Evolutionary conservation across 176 grass and related monocot species (phyloP).

Genomic region (Themeda triandra): DNA sequence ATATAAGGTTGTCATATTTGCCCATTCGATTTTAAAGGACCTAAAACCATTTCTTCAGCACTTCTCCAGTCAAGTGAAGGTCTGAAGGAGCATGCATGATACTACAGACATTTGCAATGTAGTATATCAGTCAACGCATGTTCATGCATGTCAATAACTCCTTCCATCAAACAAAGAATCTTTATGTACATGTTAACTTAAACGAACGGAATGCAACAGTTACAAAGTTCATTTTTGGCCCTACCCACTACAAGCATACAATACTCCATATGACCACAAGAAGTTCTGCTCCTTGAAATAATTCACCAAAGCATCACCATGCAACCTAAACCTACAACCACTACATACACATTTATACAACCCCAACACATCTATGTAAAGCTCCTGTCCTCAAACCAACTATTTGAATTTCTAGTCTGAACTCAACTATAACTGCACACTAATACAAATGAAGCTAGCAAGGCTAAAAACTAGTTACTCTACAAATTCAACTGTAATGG

Average conservation of each 20-base stretch:
- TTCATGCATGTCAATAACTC: background rate
- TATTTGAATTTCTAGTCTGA: background rate
- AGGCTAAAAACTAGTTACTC: background rate
- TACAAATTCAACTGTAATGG: constrained; percentile 8
- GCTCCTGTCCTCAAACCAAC: background rate
- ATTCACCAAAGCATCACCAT: background rate
- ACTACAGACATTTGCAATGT: too few species aligned
- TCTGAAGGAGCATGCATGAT: too few species aligned
- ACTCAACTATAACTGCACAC: constrained; percentile 16
- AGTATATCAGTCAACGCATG: background rate
- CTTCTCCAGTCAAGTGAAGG: too few species aligned
- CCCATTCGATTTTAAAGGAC: too few species aligned
- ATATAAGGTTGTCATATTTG: too few species aligned
- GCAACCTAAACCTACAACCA: background rate
- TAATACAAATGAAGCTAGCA: constrained; percentile 5
- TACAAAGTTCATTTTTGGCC: constrained; percentile 3
- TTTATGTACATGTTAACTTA: background rate
- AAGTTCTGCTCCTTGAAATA: constrained; percentile 9
- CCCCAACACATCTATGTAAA: background rate
- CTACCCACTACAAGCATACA: background rate
- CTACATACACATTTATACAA: background rate
- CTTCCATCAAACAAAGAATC: constrained; percentile 19
- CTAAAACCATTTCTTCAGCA: too few species aligned
- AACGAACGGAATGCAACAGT: background rate
- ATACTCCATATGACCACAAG: background rate